Evolutionary conservation across 2,329 filamentous ascomycete species (phyloP), one percentile per base, ranked within the genome.

Genomic region (Colletotrichum sansevieriae): DNA sequence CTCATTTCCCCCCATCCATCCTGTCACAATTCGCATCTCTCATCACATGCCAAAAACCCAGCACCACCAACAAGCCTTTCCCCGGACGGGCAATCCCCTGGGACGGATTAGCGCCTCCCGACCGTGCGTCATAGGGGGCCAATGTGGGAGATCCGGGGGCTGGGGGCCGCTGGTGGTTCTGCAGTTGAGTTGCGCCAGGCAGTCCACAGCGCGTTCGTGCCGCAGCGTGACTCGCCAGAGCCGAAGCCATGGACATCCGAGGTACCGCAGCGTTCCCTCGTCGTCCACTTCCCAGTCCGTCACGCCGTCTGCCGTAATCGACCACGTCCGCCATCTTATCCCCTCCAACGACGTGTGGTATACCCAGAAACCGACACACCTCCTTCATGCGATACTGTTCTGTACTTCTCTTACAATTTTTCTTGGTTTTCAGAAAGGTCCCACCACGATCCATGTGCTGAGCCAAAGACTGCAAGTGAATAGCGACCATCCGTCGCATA

Each of bases 201-300:
- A 54, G 63, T 54, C 49, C 39, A 51, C 47, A 67, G 35, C 18
- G 37, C 47, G 47, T 29, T 65, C 41, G 65, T 64, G 51, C 43
- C 54, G 51, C 49, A 52, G 52, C 60, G 63, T 67, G 64, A 67
- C 64, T 63, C 64, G 64, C 15, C 37, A 57, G 37, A 67, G 64
- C 64, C 64, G 64, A 67, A 55, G 41, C 59, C 59, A 61, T 63
- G 60, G 60, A 63, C 60, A 63, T 63, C 65, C 65, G 65, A 68
- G 65, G 65, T 68, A 65, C 65, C 29, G 29, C 29, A 8, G 29
- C 29, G 29, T 41, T 39, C 13, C 25, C 37, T 20, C 49, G 49
- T 33, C 25, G 49, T 33, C 25, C 25, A 25, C 25, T 5, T 25
- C 25, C 25, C 37, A 15, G 8, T 8, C 37, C 54, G 47, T 49